phyloP scores from a whole-genome alignment of 192 early-diverging fungal genomes.

The Podila minutissima region DNA sequence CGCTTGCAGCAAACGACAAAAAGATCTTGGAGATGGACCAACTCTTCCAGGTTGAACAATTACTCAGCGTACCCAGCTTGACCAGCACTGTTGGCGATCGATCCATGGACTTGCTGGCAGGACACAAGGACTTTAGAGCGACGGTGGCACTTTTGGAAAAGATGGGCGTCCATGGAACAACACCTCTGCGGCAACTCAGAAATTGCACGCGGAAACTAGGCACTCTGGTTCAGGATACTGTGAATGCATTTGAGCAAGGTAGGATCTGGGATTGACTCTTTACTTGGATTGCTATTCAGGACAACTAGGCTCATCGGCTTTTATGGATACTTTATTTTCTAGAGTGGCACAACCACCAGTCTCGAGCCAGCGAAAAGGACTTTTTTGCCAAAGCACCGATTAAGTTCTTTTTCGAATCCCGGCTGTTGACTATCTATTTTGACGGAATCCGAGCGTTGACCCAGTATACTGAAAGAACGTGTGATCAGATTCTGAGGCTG shows the following conservation, averaged over 20 bases:
- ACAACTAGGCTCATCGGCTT: neutral
- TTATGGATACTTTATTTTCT: neutral
- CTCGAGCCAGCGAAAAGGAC: constrained; percentile 38
- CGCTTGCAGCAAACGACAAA: neutral
- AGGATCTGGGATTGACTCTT: neutral
- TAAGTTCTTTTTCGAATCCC: constrained; percentile 44
- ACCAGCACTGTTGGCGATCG: constrained; percentile 3
- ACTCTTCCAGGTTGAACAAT: constrained; percentile 22
- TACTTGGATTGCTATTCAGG: neutral
- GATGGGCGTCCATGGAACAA: constrained; percentile 37
- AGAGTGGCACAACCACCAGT: constrained; percentile 49
- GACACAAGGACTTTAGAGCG: constrained; percentile 37
- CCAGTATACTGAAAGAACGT: constrained; percentile 26
- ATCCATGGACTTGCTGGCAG: constrained; percentile 17
- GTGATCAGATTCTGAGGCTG: constrained; percentile 20
- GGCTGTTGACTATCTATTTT: constrained; percentile 27
- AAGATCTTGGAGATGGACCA: constrained; percentile 27
- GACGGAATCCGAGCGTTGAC: constrained; percentile 21
- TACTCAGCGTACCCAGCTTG: constrained; percentile 5
- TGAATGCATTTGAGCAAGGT: constrained; percentile 47
- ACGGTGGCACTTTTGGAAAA: constrained; percentile 24
- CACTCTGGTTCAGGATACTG: constrained; percentile 20
- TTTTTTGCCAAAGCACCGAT: constrained; percentile 42
- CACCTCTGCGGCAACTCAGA: constrained; percentile 31
- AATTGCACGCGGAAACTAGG: constrained; percentile 23